A percentile compares a stretch with the other conserved stretches of the same genome.
Conservation (phyloP, 2,329 filamentous ascomycete genomes). For the Beauveria caledonica region DNA sequence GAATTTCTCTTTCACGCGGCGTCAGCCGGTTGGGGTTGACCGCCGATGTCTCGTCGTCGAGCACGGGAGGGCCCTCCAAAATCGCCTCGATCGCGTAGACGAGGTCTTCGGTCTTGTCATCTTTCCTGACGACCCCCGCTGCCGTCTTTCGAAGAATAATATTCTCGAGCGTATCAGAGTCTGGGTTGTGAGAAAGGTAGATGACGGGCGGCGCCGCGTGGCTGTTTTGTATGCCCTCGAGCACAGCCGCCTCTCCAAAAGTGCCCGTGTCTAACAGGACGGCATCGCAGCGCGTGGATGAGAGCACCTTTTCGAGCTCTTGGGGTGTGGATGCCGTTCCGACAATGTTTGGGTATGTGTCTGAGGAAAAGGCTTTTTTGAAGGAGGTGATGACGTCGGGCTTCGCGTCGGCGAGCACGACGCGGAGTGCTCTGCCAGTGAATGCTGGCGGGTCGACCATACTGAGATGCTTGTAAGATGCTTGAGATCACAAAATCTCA, state of each 20-base stretch:
- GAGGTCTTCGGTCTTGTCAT: neutral
- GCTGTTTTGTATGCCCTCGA: neutral
- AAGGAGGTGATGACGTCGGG: neutral
- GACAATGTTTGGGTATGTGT: neutral
- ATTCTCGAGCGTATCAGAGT: conserved; percentile 1
- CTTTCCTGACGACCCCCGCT: neutral
- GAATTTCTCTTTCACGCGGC: neutral
- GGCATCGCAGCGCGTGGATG: neutral
- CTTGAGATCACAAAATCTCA: no score
- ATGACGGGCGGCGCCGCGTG: neutral
- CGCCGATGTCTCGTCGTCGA: neutral
- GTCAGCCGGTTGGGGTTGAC: neutral
- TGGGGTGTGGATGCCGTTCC: neutral
- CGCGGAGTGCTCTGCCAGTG: neutral
- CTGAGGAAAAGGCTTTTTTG: neutral
- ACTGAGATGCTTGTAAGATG: conserved; percentile 18
- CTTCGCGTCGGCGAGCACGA: neutral
- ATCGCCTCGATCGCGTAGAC: neutral
- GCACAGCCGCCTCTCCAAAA: neutral
- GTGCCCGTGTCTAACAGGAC: neutral
- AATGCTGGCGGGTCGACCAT: conserved; percentile 24
- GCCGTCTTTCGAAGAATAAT: neutral
- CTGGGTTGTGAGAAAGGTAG: conserved; percentile 1
- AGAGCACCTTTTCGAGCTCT: neutral
- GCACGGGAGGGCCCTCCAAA: neutral